Base-by-base conservation (phyloP, 176 grass and related monocot species). In the Oryza brachyantha region DNA sequence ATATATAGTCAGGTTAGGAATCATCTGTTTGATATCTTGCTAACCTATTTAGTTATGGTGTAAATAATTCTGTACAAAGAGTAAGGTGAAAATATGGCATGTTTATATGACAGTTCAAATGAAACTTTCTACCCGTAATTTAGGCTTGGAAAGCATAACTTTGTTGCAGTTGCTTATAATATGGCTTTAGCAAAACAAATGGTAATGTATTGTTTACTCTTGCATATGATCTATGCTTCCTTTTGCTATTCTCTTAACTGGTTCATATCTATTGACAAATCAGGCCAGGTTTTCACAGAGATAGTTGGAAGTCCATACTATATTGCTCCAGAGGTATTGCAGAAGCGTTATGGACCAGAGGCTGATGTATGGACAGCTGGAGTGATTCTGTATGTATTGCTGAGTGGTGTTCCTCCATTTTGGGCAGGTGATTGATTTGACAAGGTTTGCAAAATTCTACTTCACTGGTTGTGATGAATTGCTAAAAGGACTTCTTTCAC, bases 321-420 rank as follows among this genome's bases (percentile, higher is more conserved):
- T 63, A 79, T 90, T 36, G 88, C 88, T 82, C 88, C 87, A 62
- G 91, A 90, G 55, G 87, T 90, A 78, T 29, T 90, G 41, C 37
- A 80, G 13, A 90, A 81, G 43, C 68, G 59, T 22, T 93, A 85
- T 79, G 91, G 87, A 73, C 85, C 88, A 0, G 88, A 88, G 73
- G 84, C 85, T 37, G 88, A 93, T 73, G 68, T 90, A 43, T 93
- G 88, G 87, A 88, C 84, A 75, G 82, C 70, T 75, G 91, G 91
- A 77, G 82, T 88, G 39, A 85, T 93, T 68, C 81, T 93, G 6
- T 93, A 90, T 35, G 86, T 93, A 64, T 71, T 90, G 38, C 68
- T 93, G 41, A 90, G 87, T 58, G 91, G 91, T 1, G 82, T 83
- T 27, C 85, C 91, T 10, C 91, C 91, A 37, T 93, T 93, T 87